phyloP scores from a whole-genome alignment of 768 basidiomycete species.

The Clavaria fumosa region DNA sequence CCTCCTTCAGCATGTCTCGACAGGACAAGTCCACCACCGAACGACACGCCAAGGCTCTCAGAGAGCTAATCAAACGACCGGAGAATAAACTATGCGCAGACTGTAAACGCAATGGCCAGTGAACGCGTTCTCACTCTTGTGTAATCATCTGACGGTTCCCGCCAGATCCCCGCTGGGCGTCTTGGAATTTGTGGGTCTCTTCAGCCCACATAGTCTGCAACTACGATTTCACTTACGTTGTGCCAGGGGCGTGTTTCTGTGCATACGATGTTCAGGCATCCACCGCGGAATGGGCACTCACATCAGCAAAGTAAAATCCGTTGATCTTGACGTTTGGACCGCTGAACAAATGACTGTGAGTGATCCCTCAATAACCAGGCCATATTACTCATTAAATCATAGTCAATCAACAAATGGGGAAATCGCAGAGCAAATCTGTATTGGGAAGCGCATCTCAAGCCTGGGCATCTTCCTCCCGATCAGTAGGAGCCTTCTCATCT shows the following conservation, averaged over 20 bases:
- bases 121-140: slow-evolving; percentile 13
- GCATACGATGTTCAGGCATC: slow-evolving; percentile 94
- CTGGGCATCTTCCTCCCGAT: slow-evolving; percentile 84
- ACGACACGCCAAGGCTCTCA: slow-evolving; percentile 55
- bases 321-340: slow-evolving; percentile 96
- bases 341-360: slow-evolving; percentile 92
- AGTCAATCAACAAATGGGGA: slow-evolving; percentile 90
- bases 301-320: slow-evolving; percentile 92
- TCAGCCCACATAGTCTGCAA: neutral
- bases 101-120: slow-evolving; percentile 86
- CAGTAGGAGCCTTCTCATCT: slow-evolving; percentile 45
- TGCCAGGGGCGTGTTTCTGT: slow-evolving; percentile 76
- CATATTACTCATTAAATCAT: slow-evolving; percentile 61
- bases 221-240: neutral
- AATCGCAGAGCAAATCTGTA: slow-evolving; percentile 86
- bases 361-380: neutral
- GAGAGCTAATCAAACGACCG: slow-evolving; percentile 75
- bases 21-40: slow-evolving; percentile 85
- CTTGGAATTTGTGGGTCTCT: slow-evolving; percentile 74
- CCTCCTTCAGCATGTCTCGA: too few relatives aligned
- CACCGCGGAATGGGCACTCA: slow-evolving; percentile 98
- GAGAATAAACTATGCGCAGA: slow-evolving; percentile 95
- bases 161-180: slow-evolving; percentile 93
- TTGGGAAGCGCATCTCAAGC: slow-evolving; percentile 92
- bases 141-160: neutral